Evolutionary conservation across 106 monocot genomes (phyloP).

Genomic region (Phalaenopsis equestris): DNA sequence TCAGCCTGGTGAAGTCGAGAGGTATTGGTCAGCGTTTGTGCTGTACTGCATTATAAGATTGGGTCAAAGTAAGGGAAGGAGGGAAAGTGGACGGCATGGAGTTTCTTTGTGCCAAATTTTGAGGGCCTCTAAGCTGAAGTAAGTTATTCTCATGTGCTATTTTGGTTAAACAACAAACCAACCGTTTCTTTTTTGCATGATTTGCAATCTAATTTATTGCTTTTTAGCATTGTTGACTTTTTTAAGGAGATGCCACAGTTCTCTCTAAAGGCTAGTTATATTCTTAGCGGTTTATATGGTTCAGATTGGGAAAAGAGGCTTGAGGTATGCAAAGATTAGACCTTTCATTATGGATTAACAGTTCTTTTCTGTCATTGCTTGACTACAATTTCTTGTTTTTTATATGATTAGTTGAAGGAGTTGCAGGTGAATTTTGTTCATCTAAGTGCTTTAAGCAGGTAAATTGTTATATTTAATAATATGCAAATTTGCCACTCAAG

Average conservation of each 20-base stretch:
- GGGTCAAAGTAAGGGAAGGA: slow-evolving; percentile 19
- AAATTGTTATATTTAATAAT: not conserved
- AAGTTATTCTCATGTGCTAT: slow-evolving; percentile 3
- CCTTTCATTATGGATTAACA: not conserved
- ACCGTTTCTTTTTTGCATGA: not conserved
- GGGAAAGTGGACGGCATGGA: slow-evolving; percentile 31
- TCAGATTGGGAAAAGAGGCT: slow-evolving; percentile 85
- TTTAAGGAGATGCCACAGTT: slow-evolving; percentile 94
- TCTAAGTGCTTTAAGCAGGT: slow-evolving; percentile 76
- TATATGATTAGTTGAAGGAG: slow-evolving; percentile 53
- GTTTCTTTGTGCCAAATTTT: slow-evolving; percentile 62
- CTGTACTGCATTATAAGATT: slow-evolving; percentile 68
- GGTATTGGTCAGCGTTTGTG: slow-evolving; percentile 72
- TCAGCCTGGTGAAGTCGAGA: slow-evolving; percentile 83
- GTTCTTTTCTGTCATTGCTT: not conserved
- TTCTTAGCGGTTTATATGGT: slow-evolving; percentile 57
- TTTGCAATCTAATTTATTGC: not conserved
- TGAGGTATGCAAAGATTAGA: slow-evolving; percentile 42
- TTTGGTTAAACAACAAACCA: not conserved
- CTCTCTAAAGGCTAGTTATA: slow-evolving; percentile 59
- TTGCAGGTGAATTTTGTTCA: slow-evolving; percentile 76
- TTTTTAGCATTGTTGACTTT: slow-evolving; percentile 63
- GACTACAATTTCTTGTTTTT: not conserved
- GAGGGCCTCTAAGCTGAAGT: slow-evolving; percentile 69
- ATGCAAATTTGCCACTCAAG: not conserved